Conservation (phyloP, 202 grass and related monocot species). For the Schoenoplectus tabernaemontani region DNA sequence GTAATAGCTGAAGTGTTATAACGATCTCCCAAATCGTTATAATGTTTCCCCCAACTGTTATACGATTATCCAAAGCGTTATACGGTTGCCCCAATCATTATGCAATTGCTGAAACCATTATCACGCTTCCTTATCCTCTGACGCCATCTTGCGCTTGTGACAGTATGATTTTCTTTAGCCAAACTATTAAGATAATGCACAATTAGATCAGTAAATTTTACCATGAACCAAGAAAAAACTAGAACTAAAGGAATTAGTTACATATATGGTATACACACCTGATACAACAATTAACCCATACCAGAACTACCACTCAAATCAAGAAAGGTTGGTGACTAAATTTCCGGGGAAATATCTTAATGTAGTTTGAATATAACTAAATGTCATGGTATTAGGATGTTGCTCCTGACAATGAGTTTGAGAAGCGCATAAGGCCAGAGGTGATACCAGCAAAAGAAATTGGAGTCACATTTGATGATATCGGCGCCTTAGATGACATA, state of each 20-base stretch:
- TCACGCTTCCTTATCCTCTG: too few relatives aligned
- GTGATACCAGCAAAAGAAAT: constrained; percentile 93
- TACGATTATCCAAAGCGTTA: too few relatives aligned
- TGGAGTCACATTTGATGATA: constrained; percentile 90
- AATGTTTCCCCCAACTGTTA: too few relatives aligned
- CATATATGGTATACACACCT: neutral
- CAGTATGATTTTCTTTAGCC: neutral
- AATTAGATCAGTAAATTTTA: neutral
- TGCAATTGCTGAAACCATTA: too few relatives aligned
- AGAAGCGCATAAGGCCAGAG: constrained; percentile 91
- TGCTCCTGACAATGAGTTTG: constrained; percentile 83
- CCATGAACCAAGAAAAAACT: neutral
- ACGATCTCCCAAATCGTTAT: too few relatives aligned
- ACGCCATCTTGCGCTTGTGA: too few relatives aligned
- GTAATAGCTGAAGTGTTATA: too few relatives aligned
- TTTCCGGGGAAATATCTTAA: neutral
- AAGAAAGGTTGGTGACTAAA: neutral
- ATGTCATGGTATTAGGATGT: constrained; percentile 39
- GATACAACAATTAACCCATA: neutral
- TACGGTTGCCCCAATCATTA: too few relatives aligned
- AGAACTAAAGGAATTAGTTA: neutral
- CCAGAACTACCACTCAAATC: neutral
- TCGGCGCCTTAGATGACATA: constrained; percentile 84
- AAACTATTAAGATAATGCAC: neutral
- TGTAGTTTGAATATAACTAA: neutral